Evolutionary conservation across 2,329 filamentous ascomycete genomes (phyloP).

Genomic region (Plenodomus biglobosus): DNA sequence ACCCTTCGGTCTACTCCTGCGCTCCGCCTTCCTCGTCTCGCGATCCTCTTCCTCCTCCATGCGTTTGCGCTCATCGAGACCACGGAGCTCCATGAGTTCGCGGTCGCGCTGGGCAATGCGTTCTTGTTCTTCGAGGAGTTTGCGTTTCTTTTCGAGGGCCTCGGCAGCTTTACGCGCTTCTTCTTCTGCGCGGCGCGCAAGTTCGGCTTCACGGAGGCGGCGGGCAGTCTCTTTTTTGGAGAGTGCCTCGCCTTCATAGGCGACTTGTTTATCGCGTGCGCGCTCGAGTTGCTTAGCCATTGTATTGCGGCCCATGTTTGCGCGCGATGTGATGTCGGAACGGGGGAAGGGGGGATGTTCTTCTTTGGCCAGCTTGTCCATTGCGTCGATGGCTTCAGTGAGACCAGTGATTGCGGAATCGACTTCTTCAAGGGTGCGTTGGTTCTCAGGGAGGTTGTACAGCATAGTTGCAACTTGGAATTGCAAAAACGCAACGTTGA

Average conservation of each 20-base stretch:
- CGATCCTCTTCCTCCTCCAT: conserved; percentile 69
- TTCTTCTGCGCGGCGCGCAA: conserved; percentile 75
- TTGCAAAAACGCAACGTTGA: conserved; percentile 97
- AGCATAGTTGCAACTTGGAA: conserved; percentile 87
- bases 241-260: conserved; percentile 92
- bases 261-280: conserved; percentile 77
- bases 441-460: conserved; percentile 70
- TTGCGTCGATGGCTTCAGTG: conserved; percentile 77
- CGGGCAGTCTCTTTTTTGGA: conserved; percentile 81
- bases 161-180: conserved; percentile 63
- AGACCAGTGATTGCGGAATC: conserved; percentile 78
- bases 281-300: conserved; percentile 89
- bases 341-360: conserved; percentile 83
- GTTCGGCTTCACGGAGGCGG: conserved; percentile 76
- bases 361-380: conserved; percentile 60
- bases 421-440: conserved; percentile 78
- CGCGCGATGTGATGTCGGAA: conserved; percentile 87
- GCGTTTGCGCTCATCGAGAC: conserved; percentile 68
- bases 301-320: conserved; percentile 96
- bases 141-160: conserved; percentile 73
- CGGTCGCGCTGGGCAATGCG: conserved; percentile 75
- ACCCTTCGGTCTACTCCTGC: conserved; percentile 55
- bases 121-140: conserved; percentile 83
- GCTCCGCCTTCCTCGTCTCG: conserved; percentile 69
- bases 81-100: conserved; percentile 68